Conservation (phyloP, 495 filamentous ascomycete genomes). For the Aspergillus indologenus region DNA sequence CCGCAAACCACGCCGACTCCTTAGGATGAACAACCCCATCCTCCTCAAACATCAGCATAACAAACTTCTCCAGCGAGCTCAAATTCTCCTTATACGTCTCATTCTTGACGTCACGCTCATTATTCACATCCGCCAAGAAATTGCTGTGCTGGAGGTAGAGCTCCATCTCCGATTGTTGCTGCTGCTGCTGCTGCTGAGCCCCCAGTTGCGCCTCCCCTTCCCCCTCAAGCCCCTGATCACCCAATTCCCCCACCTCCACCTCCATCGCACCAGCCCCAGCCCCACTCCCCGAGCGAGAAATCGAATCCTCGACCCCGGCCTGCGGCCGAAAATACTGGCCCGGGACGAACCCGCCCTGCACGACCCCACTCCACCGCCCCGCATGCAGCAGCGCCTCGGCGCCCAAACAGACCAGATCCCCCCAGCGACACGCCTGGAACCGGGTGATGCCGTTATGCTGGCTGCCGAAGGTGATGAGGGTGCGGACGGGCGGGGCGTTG, state of each 20-base stretch:
- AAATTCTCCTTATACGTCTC: conserved; percentile 69
- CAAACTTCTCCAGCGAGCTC: conserved; percentile 67
- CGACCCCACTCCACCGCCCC: conserved; percentile 72
- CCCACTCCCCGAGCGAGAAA: not conserved
- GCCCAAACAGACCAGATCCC: conserved; percentile 77
- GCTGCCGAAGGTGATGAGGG: conserved; percentile 85
- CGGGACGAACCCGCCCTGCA: conserved; percentile 78
- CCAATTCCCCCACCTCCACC: too few species aligned
- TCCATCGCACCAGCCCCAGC: too few species aligned
- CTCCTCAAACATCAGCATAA: conserved; percentile 86
- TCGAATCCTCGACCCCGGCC: too few species aligned
- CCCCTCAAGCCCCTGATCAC: too few species aligned
- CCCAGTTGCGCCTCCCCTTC: conserved; percentile 42
- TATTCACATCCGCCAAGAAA: conserved; percentile 98
- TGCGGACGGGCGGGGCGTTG: conserved; percentile 74
- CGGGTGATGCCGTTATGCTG: conserved; percentile 91
- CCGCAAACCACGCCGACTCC: conserved; percentile 87
- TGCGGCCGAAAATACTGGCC: conserved; percentile 82
- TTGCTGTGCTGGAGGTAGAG: conserved; percentile 79
- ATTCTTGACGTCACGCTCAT: conserved; percentile 78
- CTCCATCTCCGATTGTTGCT: conserved; percentile 57
- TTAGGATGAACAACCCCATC: conserved; percentile 86
- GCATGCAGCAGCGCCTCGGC: conserved; percentile 67
- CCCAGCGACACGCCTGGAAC: conserved; percentile 63
- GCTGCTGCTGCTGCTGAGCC: too few species aligned